Evolutionary conservation across 331 rosid species (phyloP).

Genomic region (Malus hybrid): DNA sequence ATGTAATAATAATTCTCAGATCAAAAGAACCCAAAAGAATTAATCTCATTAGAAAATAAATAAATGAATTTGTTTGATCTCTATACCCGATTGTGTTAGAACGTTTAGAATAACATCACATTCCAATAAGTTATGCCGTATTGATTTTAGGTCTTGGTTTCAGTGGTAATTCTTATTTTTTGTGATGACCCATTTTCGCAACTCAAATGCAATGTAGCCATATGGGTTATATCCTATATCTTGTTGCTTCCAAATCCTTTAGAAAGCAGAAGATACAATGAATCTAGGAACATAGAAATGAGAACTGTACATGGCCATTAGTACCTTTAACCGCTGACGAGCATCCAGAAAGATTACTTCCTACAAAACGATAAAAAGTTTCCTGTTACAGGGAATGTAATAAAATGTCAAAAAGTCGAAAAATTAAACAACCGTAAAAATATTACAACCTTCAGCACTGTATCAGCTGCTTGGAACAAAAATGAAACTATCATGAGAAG

Average conservation of each 20-base stretch:
- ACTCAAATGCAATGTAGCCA: neutral
- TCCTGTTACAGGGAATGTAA: constrained; percentile 12
- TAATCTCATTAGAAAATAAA: neutral
- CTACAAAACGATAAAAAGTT: constrained; percentile 37
- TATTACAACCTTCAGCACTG: constrained; percentile 66
- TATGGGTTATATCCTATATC: neutral
- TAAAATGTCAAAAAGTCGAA: constrained; percentile 11
- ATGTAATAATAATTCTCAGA: neutral
- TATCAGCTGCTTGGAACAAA: constrained; percentile 86
- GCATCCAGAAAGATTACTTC: constrained; percentile 72
- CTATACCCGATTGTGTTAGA: neutral
- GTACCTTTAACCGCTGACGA: constrained; percentile 52
- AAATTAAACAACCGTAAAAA: constrained; percentile 9
- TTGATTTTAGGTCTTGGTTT: neutral
- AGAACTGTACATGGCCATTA: neutral
- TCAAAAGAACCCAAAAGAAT: neutral
- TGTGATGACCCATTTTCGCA: neutral
- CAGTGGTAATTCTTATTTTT: neutral
- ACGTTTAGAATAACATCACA: neutral
- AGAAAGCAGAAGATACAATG: neutral
- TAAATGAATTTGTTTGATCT: neutral
- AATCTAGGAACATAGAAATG: neutral
- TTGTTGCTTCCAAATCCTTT: neutral
- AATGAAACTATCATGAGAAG: constrained; percentile 81
- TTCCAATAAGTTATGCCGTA: neutral